Evolutionary conservation across 805 yeast species (phyloP).

Genomic region (Myxozyma nipponensis): DNA sequence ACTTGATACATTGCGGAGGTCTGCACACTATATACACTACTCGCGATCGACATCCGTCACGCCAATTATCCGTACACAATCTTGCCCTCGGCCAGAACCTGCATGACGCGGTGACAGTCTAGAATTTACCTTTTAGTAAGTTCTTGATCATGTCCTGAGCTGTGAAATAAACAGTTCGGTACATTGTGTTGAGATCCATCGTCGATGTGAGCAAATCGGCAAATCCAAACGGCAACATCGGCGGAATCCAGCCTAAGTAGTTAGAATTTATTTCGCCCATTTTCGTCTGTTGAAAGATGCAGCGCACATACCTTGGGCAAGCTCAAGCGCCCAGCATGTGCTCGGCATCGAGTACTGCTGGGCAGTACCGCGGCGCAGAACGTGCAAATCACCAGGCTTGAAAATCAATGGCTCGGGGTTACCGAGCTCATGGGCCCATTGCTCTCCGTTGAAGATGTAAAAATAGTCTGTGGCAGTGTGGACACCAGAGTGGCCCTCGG

Average conservation of each 20-base stretch:
- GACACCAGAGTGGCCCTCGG: slow-evolving; percentile 94
- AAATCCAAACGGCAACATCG: slow-evolving; percentile 96
- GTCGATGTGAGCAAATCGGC: slow-evolving; percentile 76
- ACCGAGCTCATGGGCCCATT: slow-evolving; percentile 65
- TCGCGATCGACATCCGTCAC: not conserved
- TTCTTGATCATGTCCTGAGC: slow-evolving; percentile 74
- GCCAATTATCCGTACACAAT: not conserved
- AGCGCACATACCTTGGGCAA: slow-evolving; percentile 67
- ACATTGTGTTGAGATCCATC: slow-evolving; percentile 66
- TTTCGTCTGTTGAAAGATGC: not conserved
- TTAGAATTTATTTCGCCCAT: too few species aligned
- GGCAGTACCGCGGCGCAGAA: slow-evolving; percentile 62
- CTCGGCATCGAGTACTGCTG: slow-evolving; percentile 85
- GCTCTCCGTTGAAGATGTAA: slow-evolving; percentile 79
- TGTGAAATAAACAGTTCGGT: slow-evolving; percentile 67
- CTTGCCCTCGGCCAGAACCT: too few species aligned
- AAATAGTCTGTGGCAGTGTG: slow-evolving; percentile 98
- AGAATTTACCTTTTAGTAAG: slow-evolving; percentile 67
- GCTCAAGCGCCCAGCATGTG: slow-evolving; percentile 82
- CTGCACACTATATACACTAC: too few species aligned
- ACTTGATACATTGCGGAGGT: too few species aligned
- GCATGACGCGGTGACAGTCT: too few species aligned
- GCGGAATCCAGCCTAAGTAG: slow-evolving; percentile 76
- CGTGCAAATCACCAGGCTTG: slow-evolving; percentile 83
- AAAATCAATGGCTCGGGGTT: slow-evolving; percentile 63